phyloP scores from a whole-genome alignment of 2,329 filamentous ascomycete species.

The Xylariaceae sp. region DNA sequence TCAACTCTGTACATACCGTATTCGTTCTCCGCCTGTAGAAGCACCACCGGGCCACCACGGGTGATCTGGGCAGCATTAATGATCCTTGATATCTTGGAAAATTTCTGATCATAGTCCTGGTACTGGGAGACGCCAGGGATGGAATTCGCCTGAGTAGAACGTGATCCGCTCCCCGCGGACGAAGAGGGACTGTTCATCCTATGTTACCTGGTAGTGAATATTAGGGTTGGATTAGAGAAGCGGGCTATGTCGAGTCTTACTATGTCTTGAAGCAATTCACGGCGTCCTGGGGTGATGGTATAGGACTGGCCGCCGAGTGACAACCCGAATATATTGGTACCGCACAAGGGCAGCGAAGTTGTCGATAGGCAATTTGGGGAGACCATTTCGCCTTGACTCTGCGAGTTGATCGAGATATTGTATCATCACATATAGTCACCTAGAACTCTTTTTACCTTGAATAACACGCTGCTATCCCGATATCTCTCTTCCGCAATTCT shows the following conservation, averaged over 20 bases:
- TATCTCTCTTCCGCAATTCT: not conserved
- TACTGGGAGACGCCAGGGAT: constrained; percentile 56
- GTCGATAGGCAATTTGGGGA: constrained; percentile 5
- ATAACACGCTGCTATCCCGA: too few relatives aligned
- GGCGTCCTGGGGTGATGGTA: constrained; percentile 9
- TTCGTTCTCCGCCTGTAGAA: constrained; percentile 80
- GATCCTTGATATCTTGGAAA: constrained; percentile 77
- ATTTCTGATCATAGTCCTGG: constrained; percentile 59
- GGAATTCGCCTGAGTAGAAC: constrained; percentile 70
- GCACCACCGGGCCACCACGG: constrained; percentile 73
- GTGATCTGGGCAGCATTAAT: constrained; percentile 77
- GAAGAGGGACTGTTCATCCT: constrained; percentile 68
- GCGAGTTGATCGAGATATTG: not conserved
- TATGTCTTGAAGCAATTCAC: constrained; percentile 14
- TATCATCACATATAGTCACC: not conserved
- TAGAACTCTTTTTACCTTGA: too few relatives aligned
- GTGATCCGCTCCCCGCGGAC: constrained; percentile 66
- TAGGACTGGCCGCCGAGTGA: constrained; percentile 8
- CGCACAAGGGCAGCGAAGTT: constrained; percentile 2
- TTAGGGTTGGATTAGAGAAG: not conserved
- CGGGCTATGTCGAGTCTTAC: not conserved
- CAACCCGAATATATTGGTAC: not conserved
- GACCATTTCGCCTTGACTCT: constrained; percentile 11
- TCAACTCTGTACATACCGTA: constrained; percentile 40
- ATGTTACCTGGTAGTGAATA: constrained; percentile 49